Evolutionary conservation across 2,329 filamentous ascomycete species (phyloP).

Genomic region (Talaromyces sp.): DNA sequence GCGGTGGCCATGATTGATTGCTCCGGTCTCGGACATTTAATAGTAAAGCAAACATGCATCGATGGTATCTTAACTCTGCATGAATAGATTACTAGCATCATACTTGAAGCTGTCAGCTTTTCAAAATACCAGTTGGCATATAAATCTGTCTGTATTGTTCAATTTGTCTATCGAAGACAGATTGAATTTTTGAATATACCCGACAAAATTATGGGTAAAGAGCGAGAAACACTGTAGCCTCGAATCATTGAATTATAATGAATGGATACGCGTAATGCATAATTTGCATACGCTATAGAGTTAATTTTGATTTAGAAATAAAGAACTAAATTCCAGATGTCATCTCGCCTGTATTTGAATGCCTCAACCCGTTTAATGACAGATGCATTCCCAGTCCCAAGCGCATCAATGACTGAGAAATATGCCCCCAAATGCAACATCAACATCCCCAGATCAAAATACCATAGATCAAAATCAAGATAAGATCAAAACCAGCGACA

Average conservation of each 20-base stretch:
- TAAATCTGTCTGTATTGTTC: too few species aligned
- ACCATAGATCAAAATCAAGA: background rate
- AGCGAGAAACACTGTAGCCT: too few species aligned
- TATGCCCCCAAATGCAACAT: background rate
- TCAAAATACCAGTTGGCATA: too few species aligned
- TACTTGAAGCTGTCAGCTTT: too few species aligned
- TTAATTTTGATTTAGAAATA: background rate
- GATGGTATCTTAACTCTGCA: too few species aligned
- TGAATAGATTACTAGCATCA: too few species aligned
- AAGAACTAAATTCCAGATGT: too few species aligned
- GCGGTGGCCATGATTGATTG: background rate
- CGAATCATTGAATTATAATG: too few species aligned
- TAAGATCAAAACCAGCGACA: background rate
- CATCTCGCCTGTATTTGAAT: background rate
- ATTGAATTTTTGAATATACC: too few species aligned
- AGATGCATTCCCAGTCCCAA: background rate
- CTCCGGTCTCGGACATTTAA: background rate
- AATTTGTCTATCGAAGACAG: too few species aligned
- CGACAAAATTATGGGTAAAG: too few species aligned
- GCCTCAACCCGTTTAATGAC: too few species aligned
- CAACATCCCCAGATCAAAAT: background rate
- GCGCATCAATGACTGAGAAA: background rate
- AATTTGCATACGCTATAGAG: background rate
- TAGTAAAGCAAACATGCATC: background rate
- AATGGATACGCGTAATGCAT: background rate